Evolutionary conservation across 768 basidiomycete genomes (phyloP).

Genomic region (Arthromyces matolae): DNA sequence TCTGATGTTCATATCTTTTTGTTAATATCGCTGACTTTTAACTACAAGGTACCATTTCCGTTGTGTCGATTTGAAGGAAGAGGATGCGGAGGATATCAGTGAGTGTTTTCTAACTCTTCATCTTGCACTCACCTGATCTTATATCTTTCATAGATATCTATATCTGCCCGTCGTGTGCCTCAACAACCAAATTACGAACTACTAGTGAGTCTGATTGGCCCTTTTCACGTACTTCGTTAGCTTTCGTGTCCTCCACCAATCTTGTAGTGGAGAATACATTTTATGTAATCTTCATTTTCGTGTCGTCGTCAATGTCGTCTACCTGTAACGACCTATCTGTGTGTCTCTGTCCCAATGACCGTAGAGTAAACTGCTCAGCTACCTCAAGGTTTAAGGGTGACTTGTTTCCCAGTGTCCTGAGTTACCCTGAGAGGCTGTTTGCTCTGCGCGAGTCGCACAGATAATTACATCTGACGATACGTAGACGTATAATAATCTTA

Average conservation of each 20-base stretch:
- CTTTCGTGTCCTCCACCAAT: constrained; percentile 24
- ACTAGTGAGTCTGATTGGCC: constrained; percentile 68
- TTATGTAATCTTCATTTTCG: constrained; percentile 26
- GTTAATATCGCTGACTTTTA: constrained; percentile 6
- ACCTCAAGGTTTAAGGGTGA: constrained; percentile 18
- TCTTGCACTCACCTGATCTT: not conserved
- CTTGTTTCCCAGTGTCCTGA: constrained; percentile 18
- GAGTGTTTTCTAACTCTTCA: constrained; percentile 30
- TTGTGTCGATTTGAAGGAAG: constrained; percentile 63
- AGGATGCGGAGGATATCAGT: constrained; percentile 78
- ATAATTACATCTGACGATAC: constrained; percentile 13
- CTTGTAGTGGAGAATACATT: constrained; percentile 36
- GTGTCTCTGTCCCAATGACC: constrained; percentile 16
- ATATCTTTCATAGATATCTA: constrained; percentile 47
- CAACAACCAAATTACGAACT: constrained; percentile 59
- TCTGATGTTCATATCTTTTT: not conserved
- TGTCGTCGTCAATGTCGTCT: constrained; percentile 13
- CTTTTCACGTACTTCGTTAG: constrained; percentile 28
- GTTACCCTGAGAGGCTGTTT: constrained; percentile 24
- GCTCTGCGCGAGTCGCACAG: constrained; percentile 19
- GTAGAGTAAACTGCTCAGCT: constrained; percentile 19
- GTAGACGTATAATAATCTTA: constrained; percentile 6
- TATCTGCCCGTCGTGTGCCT: constrained; percentile 49
- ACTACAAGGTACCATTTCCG: constrained; percentile 72
- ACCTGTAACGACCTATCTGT: constrained; percentile 19